phyloP scores from a whole-genome alignment of 192 early-diverging fungal species.

The Coemansia sp. region DNA sequence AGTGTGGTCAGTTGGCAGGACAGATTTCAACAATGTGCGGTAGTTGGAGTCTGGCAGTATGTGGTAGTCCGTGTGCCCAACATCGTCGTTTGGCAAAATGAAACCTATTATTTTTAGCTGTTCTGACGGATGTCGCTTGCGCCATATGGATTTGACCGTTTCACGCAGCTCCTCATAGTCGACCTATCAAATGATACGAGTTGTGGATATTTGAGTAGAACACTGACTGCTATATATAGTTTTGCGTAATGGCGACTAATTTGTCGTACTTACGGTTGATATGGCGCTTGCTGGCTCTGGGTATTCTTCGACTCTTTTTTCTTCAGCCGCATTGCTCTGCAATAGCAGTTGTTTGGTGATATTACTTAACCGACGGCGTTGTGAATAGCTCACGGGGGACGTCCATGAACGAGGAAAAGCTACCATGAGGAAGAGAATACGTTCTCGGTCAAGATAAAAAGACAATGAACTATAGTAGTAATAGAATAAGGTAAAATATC shows the following conservation, averaged over 20 bases:
- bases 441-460: too few relatives aligned
- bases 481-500: background rate
- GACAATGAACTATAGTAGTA: too few relatives aligned
- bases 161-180: constrained; percentile 41
- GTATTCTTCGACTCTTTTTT: constrained; percentile 11
- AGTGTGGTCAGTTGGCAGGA: constrained; percentile 8
- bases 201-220: too few relatives aligned
- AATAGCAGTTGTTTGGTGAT: background rate
- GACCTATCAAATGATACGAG: constrained; percentile 14
- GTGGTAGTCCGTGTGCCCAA: constrained; percentile 11
- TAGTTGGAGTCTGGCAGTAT: constrained; percentile 22
- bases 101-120: constrained; percentile 25
- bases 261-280: constrained; percentile 23
- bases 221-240: too few relatives aligned
- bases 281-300: constrained; percentile 10
- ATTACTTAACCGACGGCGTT: constrained; percentile 15
- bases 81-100: constrained; percentile 20
- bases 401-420: background rate
- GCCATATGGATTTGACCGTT: constrained; percentile 31
- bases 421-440: too few relatives aligned
- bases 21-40: constrained; percentile 5
- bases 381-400: constrained; percentile 6
- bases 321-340: background rate
- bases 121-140: constrained; percentile 21
- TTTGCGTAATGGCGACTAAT: too few relatives aligned